Conservation (phyloP, 805 yeast species). For the Nakazawaea sp. region DNA sequence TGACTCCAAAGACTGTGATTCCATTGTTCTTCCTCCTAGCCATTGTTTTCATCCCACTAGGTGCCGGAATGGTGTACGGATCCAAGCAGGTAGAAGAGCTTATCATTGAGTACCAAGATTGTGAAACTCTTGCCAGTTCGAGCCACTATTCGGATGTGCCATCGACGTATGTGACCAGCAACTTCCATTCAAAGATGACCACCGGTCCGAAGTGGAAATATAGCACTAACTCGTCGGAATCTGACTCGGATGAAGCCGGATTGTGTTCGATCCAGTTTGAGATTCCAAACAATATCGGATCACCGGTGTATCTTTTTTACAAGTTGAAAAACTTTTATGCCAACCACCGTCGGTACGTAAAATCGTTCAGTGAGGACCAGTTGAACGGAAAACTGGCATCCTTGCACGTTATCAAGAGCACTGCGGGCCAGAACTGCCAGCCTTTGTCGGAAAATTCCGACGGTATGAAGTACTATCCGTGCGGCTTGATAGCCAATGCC, state of each 20-base stretch:
- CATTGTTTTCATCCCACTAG: slow-evolving; percentile 83
- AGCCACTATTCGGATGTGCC: slow-evolving; percentile 52
- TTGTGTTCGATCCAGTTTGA: slow-evolving; percentile 70
- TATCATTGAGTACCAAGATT: slow-evolving; percentile 68
- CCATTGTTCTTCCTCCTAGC: slow-evolving; percentile 75
- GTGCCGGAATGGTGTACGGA: slow-evolving; percentile 77
- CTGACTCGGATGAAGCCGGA: slow-evolving; percentile 37
- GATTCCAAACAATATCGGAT: slow-evolving; percentile 64
- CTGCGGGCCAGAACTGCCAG: slow-evolving; percentile 51
- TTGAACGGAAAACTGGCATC: slow-evolving; percentile 67
- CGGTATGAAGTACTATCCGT: slow-evolving; percentile 62
- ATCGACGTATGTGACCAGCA: slow-evolving; percentile 41
- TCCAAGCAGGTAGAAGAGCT: slow-evolving; percentile 72
- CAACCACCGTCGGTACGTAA: slow-evolving; percentile 92
- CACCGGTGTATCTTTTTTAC: slow-evolving; percentile 75
- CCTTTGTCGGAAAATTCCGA: slow-evolving; percentile 47
- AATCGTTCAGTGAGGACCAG: slow-evolving; percentile 75
- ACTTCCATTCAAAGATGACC: slow-evolving; percentile 41
- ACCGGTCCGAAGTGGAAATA: slow-evolving; percentile 63
- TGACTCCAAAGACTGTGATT: slow-evolving; percentile 87
- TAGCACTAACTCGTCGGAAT: slow-evolving; percentile 29
- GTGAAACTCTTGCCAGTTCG: slow-evolving; percentile 43
- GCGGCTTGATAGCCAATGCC: slow-evolving; percentile 80
- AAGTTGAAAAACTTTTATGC: slow-evolving; percentile 82
- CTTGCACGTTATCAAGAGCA: slow-evolving; percentile 42